A percentile compares a stretch with the other conserved stretches of the same genome.
Conservation (phyloP, 2,329 filamentous ascomycete species). For the Fusarium solani-melongenae region DNA sequence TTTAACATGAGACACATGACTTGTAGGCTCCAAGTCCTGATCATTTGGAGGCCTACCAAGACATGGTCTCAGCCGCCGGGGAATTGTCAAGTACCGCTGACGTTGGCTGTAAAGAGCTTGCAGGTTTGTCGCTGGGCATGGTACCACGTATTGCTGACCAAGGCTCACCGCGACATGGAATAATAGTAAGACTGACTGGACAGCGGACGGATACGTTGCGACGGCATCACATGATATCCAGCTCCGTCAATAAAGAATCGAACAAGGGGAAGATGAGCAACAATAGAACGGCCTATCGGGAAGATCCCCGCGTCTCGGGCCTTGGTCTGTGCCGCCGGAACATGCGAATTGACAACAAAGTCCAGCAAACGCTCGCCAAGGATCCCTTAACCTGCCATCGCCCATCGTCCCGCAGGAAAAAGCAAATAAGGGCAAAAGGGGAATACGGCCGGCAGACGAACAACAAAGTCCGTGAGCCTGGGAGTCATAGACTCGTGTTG, state of each 20-base stretch:
- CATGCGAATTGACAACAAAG: constrained; percentile 25
- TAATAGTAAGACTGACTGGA: constrained; percentile 18
- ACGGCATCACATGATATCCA: constrained; percentile 25
- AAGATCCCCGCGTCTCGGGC: constrained; percentile 28
- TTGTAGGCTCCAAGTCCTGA: not conserved
- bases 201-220: constrained; percentile 8
- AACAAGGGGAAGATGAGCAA: constrained; percentile 19
- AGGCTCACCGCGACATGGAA: constrained; percentile 8
- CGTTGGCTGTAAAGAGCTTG: constrained; percentile 27
- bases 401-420: constrained; percentile 17
- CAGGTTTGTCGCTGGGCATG: constrained; percentile 17
- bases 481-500: constrained; percentile 17
- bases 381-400: constrained; percentile 23
- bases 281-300: constrained; percentile 35
- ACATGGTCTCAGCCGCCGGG: constrained; percentile 33
- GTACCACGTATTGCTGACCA: constrained; percentile 27
- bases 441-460: constrained; percentile 9
- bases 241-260: constrained; percentile 15
- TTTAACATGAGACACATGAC: constrained; percentile 4
- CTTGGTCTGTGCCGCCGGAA: constrained; percentile 23
- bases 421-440: constrained; percentile 15
- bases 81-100: constrained; percentile 15
- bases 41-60: constrained; percentile 3
- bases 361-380: constrained; percentile 9
- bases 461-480: constrained; percentile 24